phyloP scores from a whole-genome alignment of 768 basidiomycete species.

The Daedalea quercina region DNA sequence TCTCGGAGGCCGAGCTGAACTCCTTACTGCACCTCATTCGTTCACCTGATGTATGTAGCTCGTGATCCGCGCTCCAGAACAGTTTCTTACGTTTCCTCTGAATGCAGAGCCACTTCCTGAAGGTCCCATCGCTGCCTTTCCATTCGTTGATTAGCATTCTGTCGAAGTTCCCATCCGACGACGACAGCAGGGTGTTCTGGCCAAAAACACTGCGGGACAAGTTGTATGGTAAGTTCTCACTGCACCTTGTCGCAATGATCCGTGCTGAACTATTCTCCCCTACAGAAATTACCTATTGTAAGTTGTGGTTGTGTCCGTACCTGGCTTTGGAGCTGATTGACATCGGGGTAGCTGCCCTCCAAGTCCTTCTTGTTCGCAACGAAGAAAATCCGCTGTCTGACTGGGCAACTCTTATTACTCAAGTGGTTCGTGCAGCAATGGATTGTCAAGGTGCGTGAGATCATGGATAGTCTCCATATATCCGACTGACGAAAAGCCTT shows the following conservation, averaged over 20 bases:
- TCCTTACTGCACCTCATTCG: slow-evolving; percentile 64
- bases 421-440: slow-evolving; percentile 39
- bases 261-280: neutral
- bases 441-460: slow-evolving; percentile 48
- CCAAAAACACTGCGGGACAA: slow-evolving; percentile 52
- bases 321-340: slow-evolving; percentile 1
- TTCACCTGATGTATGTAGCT: slow-evolving; percentile 60
- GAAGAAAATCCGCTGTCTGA: slow-evolving; percentile 27
- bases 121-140: slow-evolving; percentile 78
- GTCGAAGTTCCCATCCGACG: slow-evolving; percentile 72
- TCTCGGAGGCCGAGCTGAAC: slow-evolving; percentile 62
- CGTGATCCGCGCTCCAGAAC: neutral
- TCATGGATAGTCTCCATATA: neutral
- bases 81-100: slow-evolving; percentile 4
- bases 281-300: slow-evolving; percentile 32
- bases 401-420: slow-evolving; percentile 37
- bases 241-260: neutral
- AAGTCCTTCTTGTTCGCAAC: slow-evolving; percentile 49
- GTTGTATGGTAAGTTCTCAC: slow-evolving; percentile 50
- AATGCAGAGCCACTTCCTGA: slow-evolving; percentile 75
- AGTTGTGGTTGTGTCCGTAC: neutral
- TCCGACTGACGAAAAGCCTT: neutral
- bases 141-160: slow-evolving; percentile 70
- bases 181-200: slow-evolving; percentile 76
- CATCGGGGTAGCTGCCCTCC: slow-evolving; percentile 36